Conservation (phyloP, 306 rosid genomes). For the Cicer pinnatifidum region DNA sequence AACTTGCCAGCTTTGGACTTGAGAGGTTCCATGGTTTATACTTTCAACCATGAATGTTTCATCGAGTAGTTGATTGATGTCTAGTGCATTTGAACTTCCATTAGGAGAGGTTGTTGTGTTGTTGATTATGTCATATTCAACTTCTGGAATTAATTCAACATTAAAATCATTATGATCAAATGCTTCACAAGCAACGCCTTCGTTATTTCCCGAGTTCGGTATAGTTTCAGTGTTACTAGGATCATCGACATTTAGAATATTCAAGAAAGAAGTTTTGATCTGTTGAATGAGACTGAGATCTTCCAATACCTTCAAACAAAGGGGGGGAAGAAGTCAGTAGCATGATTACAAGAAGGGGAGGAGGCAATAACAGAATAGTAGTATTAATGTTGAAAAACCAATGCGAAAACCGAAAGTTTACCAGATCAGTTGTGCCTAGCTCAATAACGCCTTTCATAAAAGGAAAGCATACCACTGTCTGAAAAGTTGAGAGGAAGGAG, state of each 20-base stretch:
- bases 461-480: conserved; percentile 90
- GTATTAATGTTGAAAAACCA: neutral
- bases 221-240: conserved; percentile 42
- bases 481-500: conserved; percentile 48
- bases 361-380: neutral
- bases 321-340: neutral
- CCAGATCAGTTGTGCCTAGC: conserved; percentile 72
- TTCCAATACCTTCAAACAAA: conserved; percentile 66
- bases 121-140: conserved; percentile 49
- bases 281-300: conserved; percentile 66
- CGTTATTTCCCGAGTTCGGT: conserved; percentile 45
- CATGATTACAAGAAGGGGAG: conserved; percentile 25
- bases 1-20: conserved; percentile 76
- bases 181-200: conserved; percentile 41
- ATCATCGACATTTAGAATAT: conserved; percentile 47
- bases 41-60: conserved; percentile 58
- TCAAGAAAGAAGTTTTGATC: conserved; percentile 60
- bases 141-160: conserved; percentile 49
- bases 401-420: conserved; percentile 35
- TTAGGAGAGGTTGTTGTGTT: conserved; percentile 57
- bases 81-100: conserved; percentile 58
- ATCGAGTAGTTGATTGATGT: conserved; percentile 51
- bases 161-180: conserved; percentile 52
- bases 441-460: conserved; percentile 78
- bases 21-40: conserved; percentile 58